Evolutionary conservation across 257 asterid species (phyloP).

Genomic region (Vinca minor): DNA sequence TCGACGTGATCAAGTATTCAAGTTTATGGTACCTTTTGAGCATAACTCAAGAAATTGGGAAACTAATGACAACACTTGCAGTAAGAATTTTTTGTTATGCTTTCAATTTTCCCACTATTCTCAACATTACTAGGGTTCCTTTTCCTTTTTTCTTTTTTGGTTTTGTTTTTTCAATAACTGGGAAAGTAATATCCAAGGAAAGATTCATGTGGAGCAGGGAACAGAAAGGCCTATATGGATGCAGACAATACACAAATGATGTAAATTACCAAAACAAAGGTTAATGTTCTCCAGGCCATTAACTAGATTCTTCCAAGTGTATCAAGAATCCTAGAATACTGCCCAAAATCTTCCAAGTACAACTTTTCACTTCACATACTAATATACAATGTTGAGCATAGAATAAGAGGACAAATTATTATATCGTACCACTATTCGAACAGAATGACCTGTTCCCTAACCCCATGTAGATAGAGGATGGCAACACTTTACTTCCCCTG

Average conservation of each 20-base stretch:
- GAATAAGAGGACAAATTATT: background rate
- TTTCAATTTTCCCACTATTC: background rate
- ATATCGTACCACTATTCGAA: conserved; percentile 51
- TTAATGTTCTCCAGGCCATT: background rate
- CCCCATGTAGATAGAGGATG: conserved; percentile 24
- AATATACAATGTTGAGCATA: background rate
- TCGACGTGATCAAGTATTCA: background rate
- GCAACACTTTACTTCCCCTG: conserved; percentile 31
- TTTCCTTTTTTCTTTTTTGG: no score
- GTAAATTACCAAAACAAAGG: background rate
- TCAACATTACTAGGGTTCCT: background rate
- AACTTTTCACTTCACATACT: conserved; percentile 1
- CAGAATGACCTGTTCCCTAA: conserved; percentile 58
- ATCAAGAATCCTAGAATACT: background rate
- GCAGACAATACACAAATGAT: background rate
- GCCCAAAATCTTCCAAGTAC: conserved; percentile 4
- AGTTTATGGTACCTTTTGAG: background rate
- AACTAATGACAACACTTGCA: background rate
- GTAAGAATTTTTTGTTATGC: background rate
- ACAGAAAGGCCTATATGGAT: background rate
- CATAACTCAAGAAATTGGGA: background rate
- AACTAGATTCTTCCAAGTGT: background rate
- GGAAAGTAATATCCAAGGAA: background rate
- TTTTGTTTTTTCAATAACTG: background rate
- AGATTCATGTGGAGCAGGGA: background rate